Base-by-base conservation (phyloP, 2,329 filamentous ascomycete genomes). In the Colletotrichum lupini region DNA sequence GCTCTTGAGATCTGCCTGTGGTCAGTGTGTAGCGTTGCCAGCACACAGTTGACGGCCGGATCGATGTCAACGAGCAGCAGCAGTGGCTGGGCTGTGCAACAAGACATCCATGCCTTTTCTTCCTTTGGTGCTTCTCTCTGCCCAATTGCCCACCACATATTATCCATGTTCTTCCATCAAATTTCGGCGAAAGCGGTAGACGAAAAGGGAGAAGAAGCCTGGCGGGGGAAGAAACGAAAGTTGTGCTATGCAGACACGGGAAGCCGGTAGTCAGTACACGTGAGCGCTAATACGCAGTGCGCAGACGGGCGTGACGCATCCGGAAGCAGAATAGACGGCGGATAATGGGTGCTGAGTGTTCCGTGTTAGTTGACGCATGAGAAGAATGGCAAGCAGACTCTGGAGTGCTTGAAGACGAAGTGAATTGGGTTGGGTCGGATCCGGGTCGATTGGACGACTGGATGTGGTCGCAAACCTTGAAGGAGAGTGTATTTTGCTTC, bases 1-100 rank as follows among this genome's bases (percentile, higher is more conserved):
- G 55, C 35, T 56, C 24, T 67, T 24, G 32, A 56, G 67, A 65
- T 61, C 67, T 65, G 49, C 53, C 37, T 55, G 32, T n/a, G 35
- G 46, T 56, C 35, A 60, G 68, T n/a, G 46, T 72, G 37, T 55
- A 46, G 52, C 52, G 30, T 52, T 70, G 70, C 67, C 55, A 71
- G 56, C 71, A 60, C 67, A 70, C 26, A 22, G 56, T 12, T 28
- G 16, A 42, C 3, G 66, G 66, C 28, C 60, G 35, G 66, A 35
- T 49, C 32, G 46, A 67, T 64, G 35, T 56, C 67, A 65, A 55
- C 65, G 56, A 72, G 42, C 19, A 49, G 7, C 5, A 49, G 59
- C 70, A 72, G 37, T 60, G 53, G 37, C 55, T 64, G 59, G 70
- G 59, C 59, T 70, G 55, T 71, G 71, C 66, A 64, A 53, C 26